phyloP scores from a whole-genome alignment of 2,329 filamentous ascomycete species.

The Fusarium annulatum region DNA sequence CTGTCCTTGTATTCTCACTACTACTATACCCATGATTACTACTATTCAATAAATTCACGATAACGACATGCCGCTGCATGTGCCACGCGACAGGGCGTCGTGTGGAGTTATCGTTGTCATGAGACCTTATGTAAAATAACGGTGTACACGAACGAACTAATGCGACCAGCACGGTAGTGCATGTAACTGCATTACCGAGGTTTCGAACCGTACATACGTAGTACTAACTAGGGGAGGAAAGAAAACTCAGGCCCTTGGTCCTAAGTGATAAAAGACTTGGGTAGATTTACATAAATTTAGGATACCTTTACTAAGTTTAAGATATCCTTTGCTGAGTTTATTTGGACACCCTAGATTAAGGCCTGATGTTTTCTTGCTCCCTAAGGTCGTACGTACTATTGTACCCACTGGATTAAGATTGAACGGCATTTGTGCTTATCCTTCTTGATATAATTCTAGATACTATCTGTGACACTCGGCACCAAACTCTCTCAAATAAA shows the following conservation, averaged over 20 bases:
- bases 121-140: conserved; percentile 29
- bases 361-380: too few relatives aligned
- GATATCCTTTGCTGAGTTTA: too few relatives aligned
- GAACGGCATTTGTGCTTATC: not conserved
- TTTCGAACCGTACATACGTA: not conserved
- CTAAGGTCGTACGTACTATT: too few relatives aligned
- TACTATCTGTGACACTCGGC: not conserved
- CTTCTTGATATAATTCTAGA: not conserved
- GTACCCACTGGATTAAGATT: not conserved
- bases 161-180: conserved; percentile 15
- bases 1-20: conserved; percentile 7
- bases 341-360: too few relatives aligned
- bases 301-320: too few relatives aligned
- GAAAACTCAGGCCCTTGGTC: too few relatives aligned
- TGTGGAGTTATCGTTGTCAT: conserved; percentile 35
- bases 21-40: conserved; percentile 23
- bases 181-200: not conserved
- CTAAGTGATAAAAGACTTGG: too few relatives aligned
- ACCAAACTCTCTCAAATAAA: not conserved
- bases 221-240: not conserved
- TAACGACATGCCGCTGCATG: conserved; percentile 11
- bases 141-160: conserved; percentile 33
- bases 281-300: too few relatives aligned
- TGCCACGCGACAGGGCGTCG: conserved; percentile 23
- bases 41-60: conserved; percentile 8